These are phyloP conservation scores for Heracleum sosnowskyi DNA, from an alignment of 129 eudicot species.

Conservation along the genomic window DNA sequence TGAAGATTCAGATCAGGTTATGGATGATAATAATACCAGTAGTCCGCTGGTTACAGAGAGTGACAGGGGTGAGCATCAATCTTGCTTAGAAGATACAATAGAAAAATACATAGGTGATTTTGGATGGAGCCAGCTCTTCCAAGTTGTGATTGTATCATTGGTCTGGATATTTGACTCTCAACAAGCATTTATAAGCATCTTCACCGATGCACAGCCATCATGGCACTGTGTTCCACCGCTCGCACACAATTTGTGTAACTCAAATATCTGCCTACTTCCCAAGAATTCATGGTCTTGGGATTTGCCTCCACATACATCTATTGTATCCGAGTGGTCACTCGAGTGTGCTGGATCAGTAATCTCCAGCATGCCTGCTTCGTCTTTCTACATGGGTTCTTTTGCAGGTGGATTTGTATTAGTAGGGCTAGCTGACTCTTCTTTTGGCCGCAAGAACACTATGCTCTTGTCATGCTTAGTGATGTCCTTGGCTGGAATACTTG, in stretches of 20 bases:
- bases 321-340: slow-evolving; percentile 36
- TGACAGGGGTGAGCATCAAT: background rate
- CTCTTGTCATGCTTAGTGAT: slow-evolving; percentile 24
- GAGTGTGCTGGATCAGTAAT: slow-evolving; percentile 33
- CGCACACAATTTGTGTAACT: background rate
- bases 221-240: slow-evolving; percentile 20
- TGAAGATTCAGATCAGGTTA: background rate
- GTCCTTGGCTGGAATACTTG: slow-evolving; percentile 25
- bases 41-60: background rate
- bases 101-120: slow-evolving; percentile 29
- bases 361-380: slow-evolving; percentile 34
- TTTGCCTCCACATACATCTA: slow-evolving; percentile 21
- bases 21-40: background rate
- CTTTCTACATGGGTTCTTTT: slow-evolving; percentile 39
- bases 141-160: slow-evolving; percentile 16
- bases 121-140: slow-evolving; percentile 20
- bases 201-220: slow-evolving; percentile 32
- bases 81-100: slow-evolving; percentile 21
- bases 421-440: slow-evolving; percentile 32
- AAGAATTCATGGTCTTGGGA: slow-evolving; percentile 32
- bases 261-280: slow-evolving; percentile 16
- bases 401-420: slow-evolving; percentile 35
- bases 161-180: slow-evolving; percentile 41
- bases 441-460: slow-evolving; percentile 42
- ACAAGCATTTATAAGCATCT: slow-evolving; percentile 41